Conservation (phyloP, 2,329 filamentous ascomycete species). For the Ceratocystis alfenasii region DNA sequence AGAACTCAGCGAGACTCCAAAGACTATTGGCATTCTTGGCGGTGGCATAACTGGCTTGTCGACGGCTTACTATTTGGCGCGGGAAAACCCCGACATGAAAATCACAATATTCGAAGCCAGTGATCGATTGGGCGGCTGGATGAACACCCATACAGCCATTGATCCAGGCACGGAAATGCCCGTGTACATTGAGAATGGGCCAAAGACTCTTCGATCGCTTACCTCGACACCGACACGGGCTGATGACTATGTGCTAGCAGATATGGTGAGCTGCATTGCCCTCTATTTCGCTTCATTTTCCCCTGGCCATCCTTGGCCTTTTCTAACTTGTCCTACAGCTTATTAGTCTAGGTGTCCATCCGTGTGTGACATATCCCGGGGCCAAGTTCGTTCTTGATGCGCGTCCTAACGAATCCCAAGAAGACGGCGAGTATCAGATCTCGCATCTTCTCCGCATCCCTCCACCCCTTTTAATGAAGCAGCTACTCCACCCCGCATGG, state of each 20-base stretch:
- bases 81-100: slow-evolving; percentile 28
- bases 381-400: slow-evolving; percentile 20
- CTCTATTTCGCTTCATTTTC: not conserved
- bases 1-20: slow-evolving; percentile 21
- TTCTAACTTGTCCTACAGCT: slow-evolving; percentile 9
- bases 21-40: slow-evolving; percentile 56
- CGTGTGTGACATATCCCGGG: slow-evolving; percentile 17
- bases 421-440: not conserved
- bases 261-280: slow-evolving; percentile 45
- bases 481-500: slow-evolving; percentile 20
- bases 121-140: slow-evolving; percentile 67
- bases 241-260: slow-evolving; percentile 55
- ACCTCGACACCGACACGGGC: slow-evolving; percentile 33
- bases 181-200: slow-evolving; percentile 38
- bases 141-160: slow-evolving; percentile 53
- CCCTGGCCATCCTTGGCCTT: not conserved
- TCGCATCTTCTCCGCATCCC: slow-evolving; percentile 46
- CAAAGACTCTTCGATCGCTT: slow-evolving; percentile 58
- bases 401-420: not conserved
- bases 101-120: slow-evolving; percentile 38
- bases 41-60: slow-evolving; percentile 75
- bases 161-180: slow-evolving; percentile 25
- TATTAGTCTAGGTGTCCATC: slow-evolving; percentile 17
- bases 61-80: slow-evolving; percentile 63
- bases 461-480: slow-evolving; percentile 24